Evolutionary conservation across 768 basidiomycete genomes (phyloP), one percentile per base, ranked within the genome.

Genomic region (Lactarius hengduanensis): DNA sequence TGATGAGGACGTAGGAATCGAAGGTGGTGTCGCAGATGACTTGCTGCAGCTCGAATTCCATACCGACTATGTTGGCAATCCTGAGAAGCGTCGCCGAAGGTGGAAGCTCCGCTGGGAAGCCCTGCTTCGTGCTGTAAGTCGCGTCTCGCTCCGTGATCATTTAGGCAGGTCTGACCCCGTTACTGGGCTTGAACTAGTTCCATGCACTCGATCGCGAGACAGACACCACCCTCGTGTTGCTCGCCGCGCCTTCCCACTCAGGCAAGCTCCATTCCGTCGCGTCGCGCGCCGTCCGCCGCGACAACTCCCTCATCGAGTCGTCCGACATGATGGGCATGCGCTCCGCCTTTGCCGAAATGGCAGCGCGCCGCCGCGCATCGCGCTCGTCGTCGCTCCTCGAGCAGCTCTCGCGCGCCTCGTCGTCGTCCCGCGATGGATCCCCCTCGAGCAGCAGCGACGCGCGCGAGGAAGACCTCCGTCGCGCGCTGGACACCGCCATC

Each of bases 101-200:
- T 93, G 89, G 87, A 90, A 91, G 66, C 79, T 83, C 43, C 84
- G 86, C 4, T 92, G 91, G 90, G 89, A 92, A 64, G 82, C 83
- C 28, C 77, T 93, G 34, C 80, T 86, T 22, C 88, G 90, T 75
- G 88, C 89, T 64, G 91, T 91, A 67, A 75, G 34, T 60, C 9
- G 32, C 57, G 28, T 36, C 18, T 57, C 56, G 30, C 63, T 18
- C 38, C 36, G n/a, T 56, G 50, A 69, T 73, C 53, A 34, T 73
- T 76, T 73, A 72, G 73, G 74, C 71, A 76, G 72, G 69, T 75
- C 75, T 71, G 68, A 75, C 75, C 74, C 74, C 57, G 62, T 45
- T 59, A 50, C 53, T 66, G 63, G 77, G 53, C 26, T 53, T 30
- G 32, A 34, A 34, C 32, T 69, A 93, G 91, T 89, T 93, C 81